Evolutionary conservation across 306 rosid species (phyloP).

Genomic region (Morella rubra): DNA sequence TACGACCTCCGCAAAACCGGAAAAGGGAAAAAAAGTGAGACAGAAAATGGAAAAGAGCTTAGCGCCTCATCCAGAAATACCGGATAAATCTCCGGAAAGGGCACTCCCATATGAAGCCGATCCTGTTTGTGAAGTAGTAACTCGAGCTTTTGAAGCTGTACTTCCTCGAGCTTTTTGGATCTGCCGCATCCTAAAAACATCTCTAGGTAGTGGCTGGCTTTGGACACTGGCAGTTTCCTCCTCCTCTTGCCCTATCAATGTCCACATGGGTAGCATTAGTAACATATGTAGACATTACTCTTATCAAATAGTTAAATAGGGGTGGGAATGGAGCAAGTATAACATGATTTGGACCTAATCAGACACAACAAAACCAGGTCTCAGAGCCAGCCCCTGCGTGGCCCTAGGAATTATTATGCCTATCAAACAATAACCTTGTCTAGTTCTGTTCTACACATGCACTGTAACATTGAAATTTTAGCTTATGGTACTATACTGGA

Average conservation of each 20-base stretch:
- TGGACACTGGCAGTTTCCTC: constrained; percentile 71
- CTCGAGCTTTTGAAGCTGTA: constrained; percentile 9
- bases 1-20: background rate
- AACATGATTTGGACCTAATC: background rate
- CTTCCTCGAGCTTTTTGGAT: constrained; percentile 65
- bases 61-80: constrained; percentile 64
- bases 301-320: background rate
- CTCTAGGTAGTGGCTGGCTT: constrained; percentile 86
- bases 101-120: constrained; percentile 94
- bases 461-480: background rate
- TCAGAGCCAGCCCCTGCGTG: background rate
- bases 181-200: constrained; percentile 84
- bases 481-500: background rate
- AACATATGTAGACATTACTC: background rate
- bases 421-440: background rate
- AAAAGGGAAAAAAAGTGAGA: background rate
- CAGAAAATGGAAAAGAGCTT: background rate
- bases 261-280: background rate
- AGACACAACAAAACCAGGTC: background rate
- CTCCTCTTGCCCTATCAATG: constrained; percentile 66
- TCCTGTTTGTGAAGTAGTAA: constrained; percentile 81
- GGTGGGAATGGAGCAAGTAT: background rate
- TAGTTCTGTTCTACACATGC: background rate
- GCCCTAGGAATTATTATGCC: background rate
- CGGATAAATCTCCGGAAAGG: constrained; percentile 87